Conservation (phyloP, 2,329 filamentous ascomycete species). For the Diplocarpon rosae region DNA sequence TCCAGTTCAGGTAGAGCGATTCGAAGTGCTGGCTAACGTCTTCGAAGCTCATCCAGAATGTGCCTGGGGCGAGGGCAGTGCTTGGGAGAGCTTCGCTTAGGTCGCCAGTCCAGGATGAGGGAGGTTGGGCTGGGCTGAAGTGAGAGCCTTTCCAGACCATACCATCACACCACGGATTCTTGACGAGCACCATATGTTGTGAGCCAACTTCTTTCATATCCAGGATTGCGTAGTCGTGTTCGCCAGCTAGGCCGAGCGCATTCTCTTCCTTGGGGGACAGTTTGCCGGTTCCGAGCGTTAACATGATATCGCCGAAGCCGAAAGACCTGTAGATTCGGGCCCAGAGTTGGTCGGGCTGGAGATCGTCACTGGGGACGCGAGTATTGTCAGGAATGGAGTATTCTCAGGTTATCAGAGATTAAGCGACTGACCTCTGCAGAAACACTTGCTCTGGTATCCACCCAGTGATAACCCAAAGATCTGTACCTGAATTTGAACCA, state of each 20-base stretch:
- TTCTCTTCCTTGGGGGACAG: conserved; percentile 68
- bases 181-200: conserved; percentile 65
- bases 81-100: conserved; percentile 18
- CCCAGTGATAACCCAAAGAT: conserved; percentile 82
- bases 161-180: conserved; percentile 91
- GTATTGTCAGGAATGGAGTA: conserved; percentile 1
- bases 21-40: conserved; percentile 87
- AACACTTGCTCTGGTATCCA: conserved; percentile 98
- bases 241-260: conserved; percentile 69
- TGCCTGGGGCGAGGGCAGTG: conserved; percentile 45
- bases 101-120: conserved; percentile 15
- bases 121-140: conserved; percentile 1
- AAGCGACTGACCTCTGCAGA: conserved; percentile 51
- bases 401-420: neutral
- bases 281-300: conserved; percentile 83
- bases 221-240: conserved; percentile 90
- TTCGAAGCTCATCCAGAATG: conserved; percentile 87
- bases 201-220: conserved; percentile 58
- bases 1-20: conserved; percentile 96
- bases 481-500: conserved; percentile 92
- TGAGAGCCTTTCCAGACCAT: conserved; percentile 54
- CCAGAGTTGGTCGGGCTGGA: conserved; percentile 70
- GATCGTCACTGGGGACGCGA: conserved; percentile 50
- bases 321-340: conserved; percentile 63
- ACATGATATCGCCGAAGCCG: conserved; percentile 65